A percentile compares a stretch with the other conserved stretches of the same genome.
Evolutionary conservation across 345 rosid species (phyloP).

Genomic region (Angophora floribunda): DNA sequence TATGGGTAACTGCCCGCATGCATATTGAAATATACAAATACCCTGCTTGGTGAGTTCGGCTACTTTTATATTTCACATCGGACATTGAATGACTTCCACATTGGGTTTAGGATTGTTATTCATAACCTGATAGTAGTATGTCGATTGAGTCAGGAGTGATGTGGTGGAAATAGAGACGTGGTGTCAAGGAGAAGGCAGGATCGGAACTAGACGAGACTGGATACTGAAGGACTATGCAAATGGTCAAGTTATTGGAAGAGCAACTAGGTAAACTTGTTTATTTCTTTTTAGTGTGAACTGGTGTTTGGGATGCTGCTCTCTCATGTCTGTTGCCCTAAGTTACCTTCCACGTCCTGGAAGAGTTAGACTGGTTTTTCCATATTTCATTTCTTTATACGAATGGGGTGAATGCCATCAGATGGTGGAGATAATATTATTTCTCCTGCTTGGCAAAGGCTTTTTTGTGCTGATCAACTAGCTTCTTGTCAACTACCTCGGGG

Average conservation of each 20-base stretch:
- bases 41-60: constrained; percentile 71
- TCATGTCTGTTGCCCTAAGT: not conserved
- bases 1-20: constrained; percentile 98
- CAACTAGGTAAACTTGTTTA: constrained; percentile 51
- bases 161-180: constrained; percentile 94
- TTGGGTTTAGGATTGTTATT: not conserved
- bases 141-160: constrained; percentile 60
- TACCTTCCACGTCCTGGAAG: not conserved
- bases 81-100: not conserved
- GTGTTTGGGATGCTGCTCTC: not conserved
- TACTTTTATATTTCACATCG: not conserved
- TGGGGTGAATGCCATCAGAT: not conserved
- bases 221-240: constrained; percentile 56
- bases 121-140: not conserved
- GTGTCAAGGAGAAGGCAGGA: constrained; percentile 92
- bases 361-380: not conserved
- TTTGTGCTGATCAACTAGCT: not conserved
- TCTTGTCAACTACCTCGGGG: not conserved
- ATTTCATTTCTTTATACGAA: not conserved
- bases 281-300: not conserved
- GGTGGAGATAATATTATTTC: not conserved
- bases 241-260: constrained; percentile 83
- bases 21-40: constrained; percentile 90
- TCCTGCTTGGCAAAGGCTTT: not conserved
- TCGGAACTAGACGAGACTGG: constrained; percentile 97